phyloP scores from a whole-genome alignment of 768 basidiomycete genomes.

The Psilocybe sp. region DNA sequence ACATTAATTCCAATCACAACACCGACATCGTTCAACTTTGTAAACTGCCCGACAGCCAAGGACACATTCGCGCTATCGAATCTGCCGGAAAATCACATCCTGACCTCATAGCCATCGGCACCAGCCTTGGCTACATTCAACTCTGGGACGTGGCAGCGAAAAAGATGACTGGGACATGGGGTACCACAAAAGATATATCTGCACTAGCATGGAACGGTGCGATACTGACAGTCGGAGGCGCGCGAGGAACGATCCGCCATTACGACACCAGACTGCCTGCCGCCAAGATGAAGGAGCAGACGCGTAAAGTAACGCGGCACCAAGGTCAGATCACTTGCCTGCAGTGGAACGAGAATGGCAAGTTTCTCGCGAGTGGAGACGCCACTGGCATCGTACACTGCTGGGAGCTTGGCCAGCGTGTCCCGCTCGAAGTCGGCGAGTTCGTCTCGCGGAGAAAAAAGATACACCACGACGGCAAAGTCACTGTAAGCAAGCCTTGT shows the following conservation, averaged over 20 bases:
- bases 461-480: constrained; percentile 63
- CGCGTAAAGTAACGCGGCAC: constrained; percentile 65
- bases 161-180: constrained; percentile 49
- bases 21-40: constrained; percentile 50
- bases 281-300: constrained; percentile 56
- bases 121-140: constrained; percentile 62
- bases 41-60: constrained; percentile 44
- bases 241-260: constrained; percentile 71
- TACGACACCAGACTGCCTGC: constrained; percentile 63
- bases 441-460: constrained; percentile 59
- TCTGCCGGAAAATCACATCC: constrained; percentile 32
- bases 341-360: constrained; percentile 65
- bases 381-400: constrained; percentile 72
- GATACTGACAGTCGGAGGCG: constrained; percentile 63
- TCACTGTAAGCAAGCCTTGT: constrained; percentile 37
- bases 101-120: constrained; percentile 57
- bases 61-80: constrained; percentile 41
- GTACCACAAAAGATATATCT: constrained; percentile 54
- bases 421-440: constrained; percentile 55
- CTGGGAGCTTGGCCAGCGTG: constrained; percentile 63
- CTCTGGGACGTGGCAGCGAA: constrained; percentile 68
- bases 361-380: constrained; percentile 73
- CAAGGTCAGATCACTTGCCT: constrained; percentile 63
- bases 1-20: constrained; percentile 28
- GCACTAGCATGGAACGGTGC: constrained; percentile 66